Conservation (phyloP, 208 protist species). For the Tritrichomonas musculus region DNA sequence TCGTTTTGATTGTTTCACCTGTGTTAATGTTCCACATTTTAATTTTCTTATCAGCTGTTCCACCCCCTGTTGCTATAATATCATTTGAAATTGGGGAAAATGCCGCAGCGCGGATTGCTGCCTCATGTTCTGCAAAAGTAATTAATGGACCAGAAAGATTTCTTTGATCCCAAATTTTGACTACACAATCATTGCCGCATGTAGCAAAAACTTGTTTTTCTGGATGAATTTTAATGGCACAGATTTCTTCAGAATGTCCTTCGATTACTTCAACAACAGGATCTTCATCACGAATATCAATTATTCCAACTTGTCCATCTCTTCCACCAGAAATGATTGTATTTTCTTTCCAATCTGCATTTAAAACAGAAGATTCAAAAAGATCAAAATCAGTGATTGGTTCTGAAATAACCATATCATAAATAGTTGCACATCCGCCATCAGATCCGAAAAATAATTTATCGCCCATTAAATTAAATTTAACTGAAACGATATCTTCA, state of each 20-base stretch:
- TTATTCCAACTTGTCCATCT: background rate
- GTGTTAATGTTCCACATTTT: background rate
- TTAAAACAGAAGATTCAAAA: background rate
- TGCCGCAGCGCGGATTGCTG: background rate
- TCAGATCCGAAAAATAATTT: background rate
- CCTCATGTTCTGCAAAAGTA: background rate
- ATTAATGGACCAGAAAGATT: background rate
- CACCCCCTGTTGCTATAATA: conserved; percentile 5
- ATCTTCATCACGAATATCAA: background rate
- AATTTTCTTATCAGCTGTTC: background rate
- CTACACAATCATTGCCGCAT: conserved; percentile 6
- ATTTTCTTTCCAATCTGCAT: background rate
- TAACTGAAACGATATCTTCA: background rate
- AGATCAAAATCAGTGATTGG: background rate
- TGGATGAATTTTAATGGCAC: background rate
- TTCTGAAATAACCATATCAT: background rate
- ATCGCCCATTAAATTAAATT: background rate
- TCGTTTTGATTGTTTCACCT: background rate
- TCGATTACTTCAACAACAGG: background rate
- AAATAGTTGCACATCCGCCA: background rate
- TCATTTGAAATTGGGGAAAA: background rate
- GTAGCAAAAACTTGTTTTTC: background rate
- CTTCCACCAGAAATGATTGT: background rate
- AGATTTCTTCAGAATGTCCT: background rate
- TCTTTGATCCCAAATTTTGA: conserved; percentile 17